Evolutionary conservation across 2,329 filamentous ascomycete species (phyloP), one percentile per base, ranked within the genome.

Genomic region (Cryoendolithus antarcticus): DNA sequence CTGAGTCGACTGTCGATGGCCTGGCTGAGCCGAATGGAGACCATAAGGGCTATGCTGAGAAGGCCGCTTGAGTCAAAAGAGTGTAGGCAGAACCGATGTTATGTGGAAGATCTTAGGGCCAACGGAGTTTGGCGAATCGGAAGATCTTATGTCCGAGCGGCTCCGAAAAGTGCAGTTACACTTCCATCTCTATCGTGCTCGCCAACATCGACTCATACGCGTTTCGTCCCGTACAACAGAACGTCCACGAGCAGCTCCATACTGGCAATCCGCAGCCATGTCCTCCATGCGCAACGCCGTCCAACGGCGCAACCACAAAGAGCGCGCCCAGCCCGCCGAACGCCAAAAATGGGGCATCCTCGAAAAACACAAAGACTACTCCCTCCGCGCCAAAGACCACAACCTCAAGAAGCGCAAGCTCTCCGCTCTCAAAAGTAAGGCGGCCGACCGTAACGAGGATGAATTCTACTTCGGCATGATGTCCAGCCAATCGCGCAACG

Each of bases 301-400:
- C 44, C 76, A 86, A 52, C 76, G 85, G 63, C 85, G 86, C 56
- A 81, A 86, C 50, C 89, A 96, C 64, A 76, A 80, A 52, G 91
- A 96, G 71, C 81, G 91, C 53, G 83, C 84, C 29, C 91, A 96
- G 62, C 83, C 88, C 31, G 63, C 76, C 47, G 83, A 88, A 58
- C 84, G 91, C 38, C 69, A 80, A 48, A 85, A 85, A 67, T 86
- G 86, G 64, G 91, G 91, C 48, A 74, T 96, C 13, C 78, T 96
- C 45, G 91, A 96, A 62, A 96, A 98, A 67, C 83, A 91, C 72
- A 95, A 95, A 66, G 76, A 80, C 62, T 80, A 80, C 64, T 71
- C 72, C 44, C 71, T 79, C 41, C 74, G 76, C 38, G 76, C 76
- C 11, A 66, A 68, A 56, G 75, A 80, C 61, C 75, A 77, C 64